Evolutionary conservation across 148 eudicot species (phyloP), one percentile per base, ranked within the genome.

Genomic region (Rhododendron ferrugineum): DNA sequence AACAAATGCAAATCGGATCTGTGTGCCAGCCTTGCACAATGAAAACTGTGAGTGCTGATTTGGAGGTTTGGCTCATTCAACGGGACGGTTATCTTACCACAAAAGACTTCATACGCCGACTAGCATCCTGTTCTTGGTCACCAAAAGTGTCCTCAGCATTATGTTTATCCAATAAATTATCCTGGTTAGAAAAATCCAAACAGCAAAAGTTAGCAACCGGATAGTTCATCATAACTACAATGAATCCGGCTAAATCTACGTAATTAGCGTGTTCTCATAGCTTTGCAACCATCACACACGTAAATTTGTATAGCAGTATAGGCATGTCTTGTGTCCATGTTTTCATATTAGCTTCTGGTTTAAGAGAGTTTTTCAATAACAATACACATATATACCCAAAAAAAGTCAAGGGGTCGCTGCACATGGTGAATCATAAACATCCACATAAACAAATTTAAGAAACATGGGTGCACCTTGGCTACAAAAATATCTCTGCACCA

Each of bases 401-500:
- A 76, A 75, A 82, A 44, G 23, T 37, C 23, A 79, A 78, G 26
- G 40, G 32, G 73, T 46, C 7, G 22, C 72, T 36, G 34, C 70
- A 32, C 30, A 70, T 70, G 62, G 32, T n/a, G 49, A 56, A 56
- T 26, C 28, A 20, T 22, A 56, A 73, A 36, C 11, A 85, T 81
- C 80, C 44, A 56, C 9, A 70, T 5, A 26, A 36, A 56, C 3
- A 75, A 50, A 73, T 52, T 22, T 60, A 46, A 58, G 62, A 82
- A 77, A 83, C 50, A 2, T 5, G 16, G 40, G 34, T 36, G 79
- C 22, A 97, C 99, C 98, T 97, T 97, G 68, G 91, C 98, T 62
- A 92, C 88, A 88, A 95, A 97, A 66, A 84, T 81, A 86, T 97
- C 99, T 90, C 84, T 93, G 89, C 99, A 97, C 99, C 99, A 95